These are phyloP conservation scores for Cadophora luteo-olivacea DNA, from an alignment of 2,329 filamentous ascomycete species.

Conservation along the genomic window DNA sequence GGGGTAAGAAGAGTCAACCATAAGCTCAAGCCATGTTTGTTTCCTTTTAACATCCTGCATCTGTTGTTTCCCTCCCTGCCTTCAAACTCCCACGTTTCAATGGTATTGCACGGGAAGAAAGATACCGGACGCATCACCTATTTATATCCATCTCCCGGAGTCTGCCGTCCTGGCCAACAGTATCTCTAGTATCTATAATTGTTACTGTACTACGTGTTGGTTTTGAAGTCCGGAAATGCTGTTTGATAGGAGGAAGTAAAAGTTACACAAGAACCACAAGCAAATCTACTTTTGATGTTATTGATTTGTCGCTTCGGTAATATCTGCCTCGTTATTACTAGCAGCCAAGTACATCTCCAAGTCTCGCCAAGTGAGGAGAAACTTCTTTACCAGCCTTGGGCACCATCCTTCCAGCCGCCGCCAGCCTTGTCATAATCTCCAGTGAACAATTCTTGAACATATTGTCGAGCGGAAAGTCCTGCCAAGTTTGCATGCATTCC, in stretches of 20 bases:
- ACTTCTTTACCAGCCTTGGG: neutral
- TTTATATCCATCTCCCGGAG: neutral
- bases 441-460: neutral
- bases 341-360: constrained; percentile 7
- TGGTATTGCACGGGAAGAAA: constrained; percentile 1
- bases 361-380: constrained; percentile 14
- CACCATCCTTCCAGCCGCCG: neutral
- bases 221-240: neutral
- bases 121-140: neutral
- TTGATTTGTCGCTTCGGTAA: neutral
- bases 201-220: neutral
- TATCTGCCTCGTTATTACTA: neutral
- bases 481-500: neutral
- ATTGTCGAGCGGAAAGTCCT: neutral
- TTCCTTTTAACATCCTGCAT: constrained; percentile 4
- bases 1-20: neutral
- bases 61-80: neutral
- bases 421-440: neutral
- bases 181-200: neutral
- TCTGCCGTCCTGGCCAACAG: neutral
- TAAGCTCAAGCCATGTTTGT: constrained; percentile 5
- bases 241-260: neutral
- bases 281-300: neutral
- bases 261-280: neutral
- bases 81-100: constrained; percentile 8